Evolutionary conservation across 495 filamentous ascomycete genomes (phyloP).

Genomic region (Cetradonia linearis): DNA sequence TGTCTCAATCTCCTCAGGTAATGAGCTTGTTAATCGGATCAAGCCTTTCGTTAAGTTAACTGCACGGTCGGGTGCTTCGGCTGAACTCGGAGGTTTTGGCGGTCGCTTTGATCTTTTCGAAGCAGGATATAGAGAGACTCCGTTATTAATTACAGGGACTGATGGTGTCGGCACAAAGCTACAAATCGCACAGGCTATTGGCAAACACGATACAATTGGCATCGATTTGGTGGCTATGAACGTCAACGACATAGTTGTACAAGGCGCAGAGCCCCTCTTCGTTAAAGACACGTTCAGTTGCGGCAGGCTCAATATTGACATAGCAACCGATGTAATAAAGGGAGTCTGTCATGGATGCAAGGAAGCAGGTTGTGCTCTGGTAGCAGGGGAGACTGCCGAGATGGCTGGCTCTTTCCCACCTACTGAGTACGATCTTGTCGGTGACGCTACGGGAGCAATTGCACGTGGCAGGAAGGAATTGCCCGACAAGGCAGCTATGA

Average conservation of each 20-base stretch:
- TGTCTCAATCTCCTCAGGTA: too few species aligned
- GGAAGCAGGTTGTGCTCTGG: constrained; percentile 72
- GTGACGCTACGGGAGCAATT: constrained; percentile 81
- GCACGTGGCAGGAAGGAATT: constrained; percentile 50
- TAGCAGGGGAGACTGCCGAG: constrained; percentile 93
- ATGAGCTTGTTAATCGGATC: constrained; percentile 38
- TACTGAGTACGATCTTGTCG: constrained; percentile 78
- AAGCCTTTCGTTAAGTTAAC: constrained; percentile 74
- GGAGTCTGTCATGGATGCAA: constrained; percentile 80
- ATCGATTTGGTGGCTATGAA: constrained; percentile 98
- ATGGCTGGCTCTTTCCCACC: constrained; percentile 93
- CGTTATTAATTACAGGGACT: constrained; percentile 78
- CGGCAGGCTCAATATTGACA: constrained; percentile 64
- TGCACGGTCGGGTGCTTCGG: constrained; percentile 70
- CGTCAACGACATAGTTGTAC: constrained; percentile 92
- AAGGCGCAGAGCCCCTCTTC: constrained; percentile 87
- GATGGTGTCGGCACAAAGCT: constrained; percentile 98
- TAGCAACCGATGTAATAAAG: constrained; percentile 68
- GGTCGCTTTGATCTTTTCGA: constrained; percentile 72
- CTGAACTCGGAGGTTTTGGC: constrained; percentile 89
- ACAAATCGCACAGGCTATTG: constrained; percentile 78
- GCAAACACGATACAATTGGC: constrained; percentile 84
- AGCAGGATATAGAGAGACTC: constrained; percentile 63
- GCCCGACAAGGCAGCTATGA: constrained; percentile 67
- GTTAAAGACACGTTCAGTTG: constrained; percentile 95